Evolutionary conservation across 1,284 basidiomycete species (phyloP).

Genomic region (Moesziomyces antarcticus): DNA sequence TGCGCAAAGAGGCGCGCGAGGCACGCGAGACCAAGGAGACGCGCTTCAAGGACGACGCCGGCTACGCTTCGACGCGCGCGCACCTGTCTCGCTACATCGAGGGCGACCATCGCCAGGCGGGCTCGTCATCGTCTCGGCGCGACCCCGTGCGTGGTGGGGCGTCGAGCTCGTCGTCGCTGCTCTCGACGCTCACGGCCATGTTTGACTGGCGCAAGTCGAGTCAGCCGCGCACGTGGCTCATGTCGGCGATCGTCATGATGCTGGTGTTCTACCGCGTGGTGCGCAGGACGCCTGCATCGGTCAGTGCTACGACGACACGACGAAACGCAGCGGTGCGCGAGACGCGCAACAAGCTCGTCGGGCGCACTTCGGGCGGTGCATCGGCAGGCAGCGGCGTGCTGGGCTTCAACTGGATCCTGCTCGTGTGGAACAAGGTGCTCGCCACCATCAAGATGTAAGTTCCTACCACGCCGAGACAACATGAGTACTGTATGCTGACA

Average conservation of each 20-base stretch:
- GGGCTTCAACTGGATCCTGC: slow-evolving; percentile 30
- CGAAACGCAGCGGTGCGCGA: slow-evolving; percentile 31
- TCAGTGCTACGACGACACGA: background rate
- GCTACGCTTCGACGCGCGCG: slow-evolving; percentile 39
- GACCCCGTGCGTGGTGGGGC: slow-evolving; percentile 9
- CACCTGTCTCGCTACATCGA: slow-evolving; percentile 47
- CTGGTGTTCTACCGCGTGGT: slow-evolving; percentile 34
- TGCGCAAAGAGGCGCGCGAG: slow-evolving; percentile 8
- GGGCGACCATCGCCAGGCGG: slow-evolving; percentile 13
- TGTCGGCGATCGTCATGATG: slow-evolving; percentile 46
- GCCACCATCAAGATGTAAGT: slow-evolving; percentile 49
- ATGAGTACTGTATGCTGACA: background rate
- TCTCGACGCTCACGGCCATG: slow-evolving; percentile 28
- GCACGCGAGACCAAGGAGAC: slow-evolving; percentile 12
- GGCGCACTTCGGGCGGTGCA: slow-evolving; percentile 1
- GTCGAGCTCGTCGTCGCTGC: slow-evolving; percentile 13
- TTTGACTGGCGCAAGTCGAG: slow-evolving; percentile 36
- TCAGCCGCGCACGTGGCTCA: slow-evolving; percentile 31
- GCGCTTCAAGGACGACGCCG: slow-evolving; percentile 29
- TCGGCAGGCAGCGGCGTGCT: slow-evolving; percentile 18
- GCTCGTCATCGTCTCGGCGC: slow-evolving; percentile 4
- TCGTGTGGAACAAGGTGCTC: slow-evolving; percentile 41
- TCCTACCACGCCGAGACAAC: background rate
- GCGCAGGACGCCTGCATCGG: slow-evolving; percentile 12
- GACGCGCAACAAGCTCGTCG: slow-evolving; percentile 38